These are phyloP conservation scores for Symbiodinium pilosum DNA, from an alignment of 73 alveolate genomes.

Conservation along the genomic window DNA sequence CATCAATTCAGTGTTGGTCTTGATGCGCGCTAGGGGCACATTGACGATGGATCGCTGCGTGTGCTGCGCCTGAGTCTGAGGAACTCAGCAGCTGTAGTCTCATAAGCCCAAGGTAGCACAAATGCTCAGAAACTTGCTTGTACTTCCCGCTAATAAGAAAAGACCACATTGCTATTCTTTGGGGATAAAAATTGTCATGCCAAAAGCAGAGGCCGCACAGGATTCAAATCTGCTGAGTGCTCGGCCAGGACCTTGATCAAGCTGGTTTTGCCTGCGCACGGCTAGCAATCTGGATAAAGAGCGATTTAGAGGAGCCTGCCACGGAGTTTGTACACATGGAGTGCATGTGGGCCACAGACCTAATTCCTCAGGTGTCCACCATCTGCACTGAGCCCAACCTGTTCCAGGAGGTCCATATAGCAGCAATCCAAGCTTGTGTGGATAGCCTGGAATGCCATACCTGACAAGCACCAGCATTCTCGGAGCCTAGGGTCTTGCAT, in stretches of 20 bases:
- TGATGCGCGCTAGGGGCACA: slow-evolving; percentile 62
- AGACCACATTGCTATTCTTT: no score
- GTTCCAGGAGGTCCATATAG: slow-evolving; percentile 75
- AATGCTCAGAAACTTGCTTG: no score
- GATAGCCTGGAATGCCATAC: slow-evolving; percentile 75
- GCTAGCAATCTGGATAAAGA: background rate
- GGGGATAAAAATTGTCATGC: no score
- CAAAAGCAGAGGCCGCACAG: no score
- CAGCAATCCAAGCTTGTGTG: slow-evolving; percentile 77
- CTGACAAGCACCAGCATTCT: no score
- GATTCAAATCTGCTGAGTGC: no score
- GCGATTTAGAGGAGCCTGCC: no score
- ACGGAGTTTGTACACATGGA: no score
- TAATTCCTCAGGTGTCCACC: no score
- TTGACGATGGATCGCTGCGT: slow-evolving; percentile 65
- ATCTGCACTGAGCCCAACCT: background rate
- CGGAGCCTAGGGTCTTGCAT: no score
- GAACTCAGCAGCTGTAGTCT: background rate
- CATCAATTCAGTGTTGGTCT: slow-evolving; percentile 90
- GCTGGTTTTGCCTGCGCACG: background rate
- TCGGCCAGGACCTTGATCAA: slow-evolving; percentile 48
- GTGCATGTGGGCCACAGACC: no score
- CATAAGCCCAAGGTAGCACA: background rate
- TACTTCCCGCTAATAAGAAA: no score
- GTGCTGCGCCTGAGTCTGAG: slow-evolving; percentile 93